phyloP scores from a whole-genome alignment of 1,284 basidiomycete species.

The Cutaneotrichosporon arboriforme region DNA sequence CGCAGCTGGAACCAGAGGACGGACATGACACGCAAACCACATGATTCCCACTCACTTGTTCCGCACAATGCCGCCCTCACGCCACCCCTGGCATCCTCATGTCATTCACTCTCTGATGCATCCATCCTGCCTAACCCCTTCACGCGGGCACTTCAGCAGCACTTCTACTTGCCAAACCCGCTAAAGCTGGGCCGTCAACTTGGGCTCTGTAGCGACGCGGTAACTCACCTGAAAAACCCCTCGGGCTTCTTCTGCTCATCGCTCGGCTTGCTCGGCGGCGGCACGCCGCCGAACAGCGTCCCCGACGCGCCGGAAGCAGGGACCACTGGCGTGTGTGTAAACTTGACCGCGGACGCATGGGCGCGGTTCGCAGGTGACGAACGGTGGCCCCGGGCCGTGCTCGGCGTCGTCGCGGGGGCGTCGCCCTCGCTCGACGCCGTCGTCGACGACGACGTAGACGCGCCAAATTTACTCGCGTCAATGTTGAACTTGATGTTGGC shows the following conservation, averaged over 20 bases:
- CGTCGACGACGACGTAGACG: neutral
- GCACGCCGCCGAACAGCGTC: slow-evolving; percentile 14
- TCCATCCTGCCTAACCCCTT: slow-evolving; percentile 17
- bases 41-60: too few species aligned
- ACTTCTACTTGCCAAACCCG: slow-evolving; percentile 20
- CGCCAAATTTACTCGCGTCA: slow-evolving; percentile 18
- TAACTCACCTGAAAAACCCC: slow-evolving; percentile 29
- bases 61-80: too few species aligned
- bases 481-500: slow-evolving; percentile 27
- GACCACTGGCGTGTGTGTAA: slow-evolving; percentile 5
- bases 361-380: neutral
- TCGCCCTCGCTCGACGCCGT: neutral
- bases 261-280: neutral
- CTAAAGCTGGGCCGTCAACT: slow-evolving; percentile 18
- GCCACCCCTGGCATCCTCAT: too few species aligned
- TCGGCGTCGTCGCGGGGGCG: neutral
- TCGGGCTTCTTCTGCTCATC: slow-evolving; percentile 7
- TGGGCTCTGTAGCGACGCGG: neutral
- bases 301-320: neutral
- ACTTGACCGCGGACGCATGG: slow-evolving; percentile 18
- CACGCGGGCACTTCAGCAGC: slow-evolving; percentile 14
- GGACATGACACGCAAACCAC: too few species aligned
- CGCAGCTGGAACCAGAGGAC: too few species aligned
- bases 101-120: neutral
- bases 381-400: neutral